These are phyloP conservation scores for Paramyrothecium sp. DNA, from an alignment of 2,329 filamentous ascomycete genomes.

Conservation along the genomic window DNA sequence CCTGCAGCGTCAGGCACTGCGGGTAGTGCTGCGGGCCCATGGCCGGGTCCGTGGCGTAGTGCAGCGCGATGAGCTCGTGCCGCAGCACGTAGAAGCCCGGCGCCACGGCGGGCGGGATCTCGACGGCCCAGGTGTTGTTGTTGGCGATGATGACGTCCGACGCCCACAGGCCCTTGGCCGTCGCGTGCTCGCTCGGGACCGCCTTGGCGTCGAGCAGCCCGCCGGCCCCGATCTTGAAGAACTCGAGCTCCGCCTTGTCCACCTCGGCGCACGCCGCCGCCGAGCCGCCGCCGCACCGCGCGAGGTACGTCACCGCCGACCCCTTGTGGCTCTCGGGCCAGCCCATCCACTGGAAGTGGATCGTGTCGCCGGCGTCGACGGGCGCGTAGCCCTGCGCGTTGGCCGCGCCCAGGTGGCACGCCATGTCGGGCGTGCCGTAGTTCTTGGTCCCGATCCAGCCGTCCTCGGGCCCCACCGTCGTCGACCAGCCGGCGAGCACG, in stretches of 20 bases:
- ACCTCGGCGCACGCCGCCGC: not conserved
- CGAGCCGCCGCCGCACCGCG: not conserved
- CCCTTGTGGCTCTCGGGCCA: slow-evolving; percentile 3
- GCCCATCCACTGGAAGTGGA: slow-evolving; percentile 2
- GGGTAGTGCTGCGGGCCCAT: slow-evolving; percentile 46
- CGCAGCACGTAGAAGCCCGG: slow-evolving; percentile 51
- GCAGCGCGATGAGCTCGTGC: slow-evolving; percentile 52
- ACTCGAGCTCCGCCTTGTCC: slow-evolving; percentile 2
- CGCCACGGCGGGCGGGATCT: slow-evolving; percentile 41
- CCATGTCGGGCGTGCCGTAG: not conserved
- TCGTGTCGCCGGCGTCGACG: not conserved
- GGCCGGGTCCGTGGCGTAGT: slow-evolving; percentile 29
- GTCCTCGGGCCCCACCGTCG: not conserved
- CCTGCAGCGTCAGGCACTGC: slow-evolving; percentile 48
- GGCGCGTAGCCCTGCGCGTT: slow-evolving; percentile 2
- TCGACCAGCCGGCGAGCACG: not conserved
- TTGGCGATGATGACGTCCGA: slow-evolving; percentile 45
- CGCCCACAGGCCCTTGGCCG: slow-evolving; percentile 46
- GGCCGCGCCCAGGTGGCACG: not conserved
- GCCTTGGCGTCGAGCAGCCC: slow-evolving; percentile 7
- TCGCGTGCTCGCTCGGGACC: slow-evolving; percentile 11
- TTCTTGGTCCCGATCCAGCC: slow-evolving; percentile 1
- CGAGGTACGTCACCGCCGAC: slow-evolving; percentile 1
- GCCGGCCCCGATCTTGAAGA: not conserved
- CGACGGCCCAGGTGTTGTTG: slow-evolving; percentile 41